Conservation (phyloP, 2,329 filamentous ascomycete species). For the Pleomassaria siparia region DNA sequence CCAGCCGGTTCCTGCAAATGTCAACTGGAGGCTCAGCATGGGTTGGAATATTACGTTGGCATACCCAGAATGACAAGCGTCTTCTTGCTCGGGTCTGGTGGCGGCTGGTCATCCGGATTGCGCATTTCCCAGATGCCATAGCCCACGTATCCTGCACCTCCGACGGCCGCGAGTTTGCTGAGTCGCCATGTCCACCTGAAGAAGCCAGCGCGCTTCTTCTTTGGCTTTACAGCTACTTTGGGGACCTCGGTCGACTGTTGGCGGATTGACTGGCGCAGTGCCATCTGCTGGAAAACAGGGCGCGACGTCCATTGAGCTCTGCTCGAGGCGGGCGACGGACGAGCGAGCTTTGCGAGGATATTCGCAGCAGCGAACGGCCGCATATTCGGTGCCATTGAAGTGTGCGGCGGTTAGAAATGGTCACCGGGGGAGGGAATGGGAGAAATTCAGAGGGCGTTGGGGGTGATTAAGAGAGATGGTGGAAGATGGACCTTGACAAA, state of each 20-base stretch:
- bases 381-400: constrained; percentile 40
- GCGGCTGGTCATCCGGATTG: constrained; percentile 76
- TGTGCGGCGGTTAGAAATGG: constrained; percentile 2
- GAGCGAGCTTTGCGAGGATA: constrained; percentile 36
- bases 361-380: constrained; percentile 37
- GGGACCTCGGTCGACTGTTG: constrained; percentile 33
- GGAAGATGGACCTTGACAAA: constrained; percentile 2
- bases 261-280: constrained; percentile 39
- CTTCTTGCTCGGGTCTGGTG: constrained; percentile 88
- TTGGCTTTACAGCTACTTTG: constrained; percentile 34
- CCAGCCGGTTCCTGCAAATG: constrained; percentile 81
- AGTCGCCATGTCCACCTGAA: constrained; percentile 83
- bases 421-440: constrained; percentile 9
- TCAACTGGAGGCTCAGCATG: constrained; percentile 8
- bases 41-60: constrained; percentile 16
- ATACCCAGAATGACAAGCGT: constrained; percentile 92
- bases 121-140: constrained; percentile 83
- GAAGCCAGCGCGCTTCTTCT: constrained; percentile 63
- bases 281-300: constrained; percentile 36
- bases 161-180: constrained; percentile 74
- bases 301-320: constrained; percentile 38
- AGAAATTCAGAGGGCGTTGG: background rate
- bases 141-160: constrained; percentile 68
- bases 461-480: background rate
- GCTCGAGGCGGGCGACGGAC: constrained; percentile 37